These are phyloP conservation scores for Tylopilus vinaceipallidus DNA, from an alignment of 768 basidiomycete genomes.

Conservation along the genomic window DNA sequence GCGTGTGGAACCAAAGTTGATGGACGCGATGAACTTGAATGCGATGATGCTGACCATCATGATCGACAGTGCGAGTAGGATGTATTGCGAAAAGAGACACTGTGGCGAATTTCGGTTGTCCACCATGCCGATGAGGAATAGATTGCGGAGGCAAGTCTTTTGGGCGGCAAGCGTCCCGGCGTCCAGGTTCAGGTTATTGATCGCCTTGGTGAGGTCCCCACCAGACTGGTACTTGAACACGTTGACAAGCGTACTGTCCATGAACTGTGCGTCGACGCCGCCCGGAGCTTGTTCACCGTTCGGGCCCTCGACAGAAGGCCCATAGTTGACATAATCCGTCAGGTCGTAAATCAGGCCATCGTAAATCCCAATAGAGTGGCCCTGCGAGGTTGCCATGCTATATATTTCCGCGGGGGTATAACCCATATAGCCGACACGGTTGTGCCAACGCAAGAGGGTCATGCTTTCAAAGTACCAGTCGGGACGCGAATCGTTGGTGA, in stretches of 20 bases:
- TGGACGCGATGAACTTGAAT: slow-evolving; percentile 92
- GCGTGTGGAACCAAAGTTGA: slow-evolving; percentile 76
- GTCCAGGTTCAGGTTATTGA: slow-evolving; percentile 64
- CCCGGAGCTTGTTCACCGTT: slow-evolving; percentile 43
- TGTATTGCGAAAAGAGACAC: slow-evolving; percentile 88
- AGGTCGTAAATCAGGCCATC: slow-evolving; percentile 85
- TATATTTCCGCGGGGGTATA: slow-evolving; percentile 74
- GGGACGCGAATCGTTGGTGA: slow-evolving; percentile 84
- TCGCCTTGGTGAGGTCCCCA: slow-evolving; percentile 73
- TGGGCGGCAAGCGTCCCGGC: slow-evolving; percentile 62
- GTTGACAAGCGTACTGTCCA: slow-evolving; percentile 64
- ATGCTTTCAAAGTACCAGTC: slow-evolving; percentile 98
- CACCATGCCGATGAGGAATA: slow-evolving; percentile 88
- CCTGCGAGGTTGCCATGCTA: slow-evolving; percentile 56
- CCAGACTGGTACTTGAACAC: slow-evolving; percentile 79
- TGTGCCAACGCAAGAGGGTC: slow-evolving; percentile 88
- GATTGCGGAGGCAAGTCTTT: slow-evolving; percentile 86
- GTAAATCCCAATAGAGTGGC: slow-evolving; percentile 80
- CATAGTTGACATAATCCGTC: slow-evolving; percentile 71
- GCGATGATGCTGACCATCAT: slow-evolving; percentile 95
- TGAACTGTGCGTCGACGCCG: slow-evolving; percentile 57
- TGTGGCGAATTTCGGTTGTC: slow-evolving; percentile 91
- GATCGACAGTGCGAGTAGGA: slow-evolving; percentile 83
- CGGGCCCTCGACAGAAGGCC: slow-evolving; percentile 55
- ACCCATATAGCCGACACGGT: slow-evolving; percentile 86